Evolutionary conservation across 306 rosid genomes (phyloP).

Genomic region (Medicago lupulina): DNA sequence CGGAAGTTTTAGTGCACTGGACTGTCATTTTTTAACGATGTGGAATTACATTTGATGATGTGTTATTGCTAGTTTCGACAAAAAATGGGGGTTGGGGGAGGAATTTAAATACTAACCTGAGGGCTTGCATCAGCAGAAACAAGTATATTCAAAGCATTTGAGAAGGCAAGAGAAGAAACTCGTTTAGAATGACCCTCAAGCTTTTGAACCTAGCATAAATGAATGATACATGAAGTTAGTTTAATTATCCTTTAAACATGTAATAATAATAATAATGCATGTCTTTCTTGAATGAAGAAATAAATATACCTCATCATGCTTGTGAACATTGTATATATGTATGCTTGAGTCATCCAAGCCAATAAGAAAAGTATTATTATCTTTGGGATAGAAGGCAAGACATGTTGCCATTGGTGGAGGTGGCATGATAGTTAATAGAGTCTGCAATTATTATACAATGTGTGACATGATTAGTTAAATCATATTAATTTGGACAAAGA

Average conservation of each 20-base stretch:
- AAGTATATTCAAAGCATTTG: slow-evolving; percentile 41
- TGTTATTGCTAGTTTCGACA: too few species aligned
- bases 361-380: slow-evolving; percentile 46
- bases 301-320: slow-evolving; percentile 2
- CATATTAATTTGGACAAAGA: neutral
- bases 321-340: slow-evolving; percentile 25
- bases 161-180: slow-evolving; percentile 56
- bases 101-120: slow-evolving; percentile 19
- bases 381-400: slow-evolving; percentile 45
- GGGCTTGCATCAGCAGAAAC: slow-evolving; percentile 47
- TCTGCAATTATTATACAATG: slow-evolving; percentile 36
- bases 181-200: slow-evolving; percentile 46
- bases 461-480: neutral
- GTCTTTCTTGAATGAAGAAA: neutral
- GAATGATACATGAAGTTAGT: neutral
- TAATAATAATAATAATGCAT: neutral
- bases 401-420: slow-evolving; percentile 55
- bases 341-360: slow-evolving; percentile 48
- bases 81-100: too few species aligned
- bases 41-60: too few species aligned
- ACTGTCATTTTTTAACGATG: too few species aligned
- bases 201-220: slow-evolving; percentile 15
- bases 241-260: slow-evolving; percentile 10
- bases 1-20: too few species aligned
- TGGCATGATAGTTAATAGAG: slow-evolving; percentile 2